Conservation (phyloP, 2,329 filamentous ascomycete genomes). For the Ophiostoma ulmi region DNA sequence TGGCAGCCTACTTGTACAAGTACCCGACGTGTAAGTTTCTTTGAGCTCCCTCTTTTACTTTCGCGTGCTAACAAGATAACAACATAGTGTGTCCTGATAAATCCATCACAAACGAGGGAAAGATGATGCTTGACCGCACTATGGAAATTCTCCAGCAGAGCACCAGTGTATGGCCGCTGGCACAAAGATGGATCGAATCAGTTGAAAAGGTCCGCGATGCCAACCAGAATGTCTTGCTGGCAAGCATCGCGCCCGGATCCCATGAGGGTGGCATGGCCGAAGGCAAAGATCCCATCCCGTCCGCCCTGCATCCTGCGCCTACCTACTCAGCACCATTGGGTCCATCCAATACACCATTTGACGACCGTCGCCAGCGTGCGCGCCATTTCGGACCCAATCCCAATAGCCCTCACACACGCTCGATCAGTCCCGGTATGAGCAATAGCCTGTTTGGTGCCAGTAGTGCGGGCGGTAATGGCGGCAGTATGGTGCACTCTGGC, state of each 20-base stretch:
- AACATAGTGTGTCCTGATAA: conserved; percentile 39
- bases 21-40: conserved; percentile 33
- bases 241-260: conserved; percentile 18
- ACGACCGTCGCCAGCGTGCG: conserved; percentile 24
- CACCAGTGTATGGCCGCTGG: conserved; percentile 47
- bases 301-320: conserved; percentile 27
- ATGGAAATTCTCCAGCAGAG: conserved; percentile 43
- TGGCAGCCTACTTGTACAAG: conserved; percentile 47
- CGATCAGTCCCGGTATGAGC: conserved; percentile 23
- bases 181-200: conserved; percentile 44
- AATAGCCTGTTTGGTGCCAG: conserved; percentile 9
- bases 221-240: conserved; percentile 39
- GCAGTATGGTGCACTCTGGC: neutral
- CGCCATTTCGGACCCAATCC: conserved; percentile 18
- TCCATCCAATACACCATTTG: conserved; percentile 25
- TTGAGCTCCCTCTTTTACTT: neutral
- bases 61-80: neutral
- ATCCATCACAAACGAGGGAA: conserved; percentile 38
- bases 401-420: conserved; percentile 18
- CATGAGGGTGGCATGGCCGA: conserved; percentile 47
- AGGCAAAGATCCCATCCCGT: conserved; percentile 33
- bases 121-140: conserved; percentile 42
- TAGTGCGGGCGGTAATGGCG: neutral
- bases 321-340: conserved; percentile 24
- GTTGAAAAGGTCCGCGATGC: conserved; percentile 41